phyloP scores from a whole-genome alignment of 768 basidiomycete species.

The Rhizopogon vesiculosus region DNA sequence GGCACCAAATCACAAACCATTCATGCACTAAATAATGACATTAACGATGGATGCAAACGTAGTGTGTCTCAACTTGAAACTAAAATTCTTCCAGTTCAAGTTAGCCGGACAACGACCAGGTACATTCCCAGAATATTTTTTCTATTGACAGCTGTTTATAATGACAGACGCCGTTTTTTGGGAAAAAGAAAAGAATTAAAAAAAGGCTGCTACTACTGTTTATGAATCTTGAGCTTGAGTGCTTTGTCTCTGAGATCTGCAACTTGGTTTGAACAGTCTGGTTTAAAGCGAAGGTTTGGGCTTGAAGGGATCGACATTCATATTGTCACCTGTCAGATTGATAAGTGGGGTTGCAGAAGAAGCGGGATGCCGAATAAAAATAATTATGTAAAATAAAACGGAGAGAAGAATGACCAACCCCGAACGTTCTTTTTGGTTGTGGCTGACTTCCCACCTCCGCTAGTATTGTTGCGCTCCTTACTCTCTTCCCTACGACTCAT shows the following conservation, averaged over 20 bases:
- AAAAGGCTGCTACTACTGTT: neutral
- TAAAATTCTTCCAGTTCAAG: too few relatives aligned
- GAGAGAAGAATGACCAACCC: too few relatives aligned
- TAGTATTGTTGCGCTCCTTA: slow-evolving; percentile 23
- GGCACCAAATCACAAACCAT: too few relatives aligned
- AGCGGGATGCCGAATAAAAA: slow-evolving; percentile 15
- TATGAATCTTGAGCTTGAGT: too few relatives aligned
- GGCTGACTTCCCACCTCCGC: slow-evolving; percentile 15
- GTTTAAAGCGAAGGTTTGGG: too few relatives aligned
- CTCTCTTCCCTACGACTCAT: slow-evolving; percentile 6
- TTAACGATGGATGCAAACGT: too few relatives aligned
- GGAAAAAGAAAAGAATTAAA: neutral
- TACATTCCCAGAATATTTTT: neutral
- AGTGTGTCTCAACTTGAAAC: too few relatives aligned
- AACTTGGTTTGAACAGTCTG: too few relatives aligned
- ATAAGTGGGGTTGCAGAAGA: slow-evolving; percentile 8
- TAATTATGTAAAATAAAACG: slow-evolving; percentile 5
- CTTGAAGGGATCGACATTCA: too few relatives aligned
- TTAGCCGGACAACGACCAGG: neutral
- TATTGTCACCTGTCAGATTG: neutral
- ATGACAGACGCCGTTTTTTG: too few relatives aligned
- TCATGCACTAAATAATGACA: too few relatives aligned
- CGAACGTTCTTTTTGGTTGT: slow-evolving; percentile 11
- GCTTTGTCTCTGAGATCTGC: too few relatives aligned
- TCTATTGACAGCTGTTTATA: neutral